These are phyloP conservation scores for Tolypocladium guangdongense DNA, from an alignment of 2,329 filamentous ascomycete species.

Conservation along the genomic window DNA sequence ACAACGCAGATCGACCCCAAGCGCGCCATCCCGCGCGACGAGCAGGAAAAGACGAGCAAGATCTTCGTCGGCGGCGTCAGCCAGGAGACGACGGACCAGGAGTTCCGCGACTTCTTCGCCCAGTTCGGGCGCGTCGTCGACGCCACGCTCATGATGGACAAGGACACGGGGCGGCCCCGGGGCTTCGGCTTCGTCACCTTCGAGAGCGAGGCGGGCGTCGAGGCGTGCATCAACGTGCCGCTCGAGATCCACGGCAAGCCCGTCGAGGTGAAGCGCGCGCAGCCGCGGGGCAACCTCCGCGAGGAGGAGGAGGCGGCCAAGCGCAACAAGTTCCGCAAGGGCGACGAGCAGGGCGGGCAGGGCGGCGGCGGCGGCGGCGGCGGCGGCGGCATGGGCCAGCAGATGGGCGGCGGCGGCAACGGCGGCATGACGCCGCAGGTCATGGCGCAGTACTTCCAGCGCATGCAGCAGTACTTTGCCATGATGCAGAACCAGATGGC, in stretches of 20 bases:
- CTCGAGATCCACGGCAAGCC: conserved; percentile 91
- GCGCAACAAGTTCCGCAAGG: conserved; percentile 50
- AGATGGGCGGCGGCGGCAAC: conserved; percentile 26
- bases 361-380: conserved; percentile 9
- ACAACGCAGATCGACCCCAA: conserved; percentile 81
- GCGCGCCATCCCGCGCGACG: conserved; percentile 89
- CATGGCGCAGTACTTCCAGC: conserved; percentile 97
- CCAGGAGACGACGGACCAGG: conserved; percentile 90
- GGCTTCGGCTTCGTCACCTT: conserved; percentile 98
- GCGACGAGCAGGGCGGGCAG: conserved; percentile 31
- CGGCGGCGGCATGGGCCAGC: conserved; percentile 24
- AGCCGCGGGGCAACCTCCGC: conserved; percentile 86
- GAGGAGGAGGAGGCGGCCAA: conserved; percentile 72
- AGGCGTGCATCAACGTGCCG: conserved; percentile 73
- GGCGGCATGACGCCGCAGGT: conserved; percentile 83
- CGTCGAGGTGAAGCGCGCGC: conserved; percentile 97
- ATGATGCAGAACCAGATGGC: conserved; percentile 93
- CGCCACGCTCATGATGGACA: conserved; percentile 99
- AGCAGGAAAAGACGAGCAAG: conserved; percentile 96
- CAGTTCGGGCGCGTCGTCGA: conserved; percentile 95
- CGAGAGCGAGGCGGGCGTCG: conserved; percentile 89
- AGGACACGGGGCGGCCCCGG: conserved; percentile 91
- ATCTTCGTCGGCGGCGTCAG: conserved; percentile 98
- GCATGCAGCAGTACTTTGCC: conserved; percentile 94
- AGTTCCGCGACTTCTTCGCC: conserved; percentile 94